These are phyloP conservation scores for Aspergillus fructus DNA, from an alignment of 2,329 filamentous ascomycete genomes.

Conservation along the genomic window DNA sequence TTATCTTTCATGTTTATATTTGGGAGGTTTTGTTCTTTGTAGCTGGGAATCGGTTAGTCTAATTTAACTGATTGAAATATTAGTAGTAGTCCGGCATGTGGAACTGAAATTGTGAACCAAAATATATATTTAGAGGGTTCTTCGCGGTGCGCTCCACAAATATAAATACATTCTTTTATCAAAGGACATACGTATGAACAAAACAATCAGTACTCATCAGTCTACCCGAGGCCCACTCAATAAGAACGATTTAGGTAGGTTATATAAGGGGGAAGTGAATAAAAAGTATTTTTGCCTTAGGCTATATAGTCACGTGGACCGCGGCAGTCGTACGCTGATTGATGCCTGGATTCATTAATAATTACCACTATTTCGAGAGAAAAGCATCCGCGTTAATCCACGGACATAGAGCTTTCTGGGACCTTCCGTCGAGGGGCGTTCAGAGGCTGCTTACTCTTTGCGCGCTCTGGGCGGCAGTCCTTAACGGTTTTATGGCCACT, in stretches of 20 bases:
- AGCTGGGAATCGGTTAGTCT: too few species aligned
- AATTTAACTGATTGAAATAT: too few species aligned
- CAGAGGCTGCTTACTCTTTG: neutral
- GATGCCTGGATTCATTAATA: constrained; percentile 8
- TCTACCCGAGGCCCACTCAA: too few species aligned
- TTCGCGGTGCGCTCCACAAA: too few species aligned
- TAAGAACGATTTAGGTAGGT: neutral
- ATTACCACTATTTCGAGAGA: neutral
- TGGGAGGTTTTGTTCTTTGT: too few species aligned
- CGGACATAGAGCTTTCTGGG: neutral
- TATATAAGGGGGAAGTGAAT: neutral
- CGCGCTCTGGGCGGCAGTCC: neutral
- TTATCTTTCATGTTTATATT: neutral
- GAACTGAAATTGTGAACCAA: too few species aligned
- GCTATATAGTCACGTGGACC: neutral
- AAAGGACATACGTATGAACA: too few species aligned
- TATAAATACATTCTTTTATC: too few species aligned
- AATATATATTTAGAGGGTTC: too few species aligned
- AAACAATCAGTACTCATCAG: too few species aligned
- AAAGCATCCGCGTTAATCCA: neutral
- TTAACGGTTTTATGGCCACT: neutral
- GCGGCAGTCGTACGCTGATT: neutral
- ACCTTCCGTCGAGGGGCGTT: neutral
- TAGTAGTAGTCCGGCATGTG: too few species aligned
- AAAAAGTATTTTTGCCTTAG: neutral